Evolutionary conservation across 225 moss, liverwort and hornwort species (phyloP), one percentile per base, ranked within the genome.

Genomic region (Antitrichia curtipendula): DNA sequence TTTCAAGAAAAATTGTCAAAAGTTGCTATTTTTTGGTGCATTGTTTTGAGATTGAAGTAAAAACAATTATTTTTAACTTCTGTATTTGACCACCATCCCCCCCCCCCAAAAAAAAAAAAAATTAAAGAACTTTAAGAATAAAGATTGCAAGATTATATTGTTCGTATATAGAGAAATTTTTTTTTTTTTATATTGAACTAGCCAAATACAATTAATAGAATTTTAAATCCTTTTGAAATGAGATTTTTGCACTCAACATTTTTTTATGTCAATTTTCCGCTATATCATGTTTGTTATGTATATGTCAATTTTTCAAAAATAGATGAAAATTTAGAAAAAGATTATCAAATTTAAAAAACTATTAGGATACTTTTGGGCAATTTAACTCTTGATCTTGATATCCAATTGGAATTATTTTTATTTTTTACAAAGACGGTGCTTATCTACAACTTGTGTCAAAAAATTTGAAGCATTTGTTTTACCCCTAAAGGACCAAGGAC

Each of bases 141-240:
- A 32, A 34, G 3, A 13, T 52, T 75, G 5, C 34, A 21, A 34
- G 12, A 52, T 75, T 21, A 21, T 8, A 50, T 34, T 0, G 0
- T 36, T 36, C 8, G 13, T 0, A 31, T 0, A 4, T 49, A 28
- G 13, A 18, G 7, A 17, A 17, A 73, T 10, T 0, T 7, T 5
- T 2, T 25, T 29, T 6, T 31, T 50, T 1, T 13, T 6, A 45
- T n/a, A 50, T 50, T 14, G 5, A 36, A 22, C 5, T 19, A 34
- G 5, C 7, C 0, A 0, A 0, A 0, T 2, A 66, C 5, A 0
- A 13, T 8, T 8, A 32, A 18, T 21, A 32, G 13, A 53, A 1
- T 76, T 53, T 53, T 53, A 24, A 23, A 0, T 34, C 13, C 1
- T 50, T 11, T 76, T 36, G 1, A 1, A 53, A 3, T 24, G 2